Base-by-base conservation (phyloP, 805 yeast genomes). In the Ascoidea asiatica region DNA sequence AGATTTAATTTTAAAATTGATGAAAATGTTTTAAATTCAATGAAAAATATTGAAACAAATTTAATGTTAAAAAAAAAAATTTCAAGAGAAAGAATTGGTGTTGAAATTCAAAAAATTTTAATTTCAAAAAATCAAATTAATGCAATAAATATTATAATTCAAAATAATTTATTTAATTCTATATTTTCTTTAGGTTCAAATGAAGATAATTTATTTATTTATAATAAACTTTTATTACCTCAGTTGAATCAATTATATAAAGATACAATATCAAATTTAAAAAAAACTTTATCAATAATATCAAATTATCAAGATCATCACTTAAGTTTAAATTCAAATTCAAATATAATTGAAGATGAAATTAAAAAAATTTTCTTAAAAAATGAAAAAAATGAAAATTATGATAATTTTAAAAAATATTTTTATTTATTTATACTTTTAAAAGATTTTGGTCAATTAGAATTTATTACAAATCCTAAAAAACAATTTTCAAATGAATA, bases 31-130 rank as follows among this genome's bases (percentile, higher is more conserved):
- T 56, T 75, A 29, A 53, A 61, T 1, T 82, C 90, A 0, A 88
- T 92, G 95, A 65, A 59, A 35, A 67, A 70, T 36, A 38, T 35
- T 4, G 71, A 68, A 6, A 77, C 90, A 43, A 77, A 74, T 50
- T 49, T 56, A 0, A 79, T 84, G 1, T 67, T 92, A 41, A 59
- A 69, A 18, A 68, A 72, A 22, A 92, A 92, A 55, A 88, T 92
- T 42, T 84, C 95, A 46, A 70, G 92, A 44, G 98, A 92, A 59
- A 70, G 98, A 50, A 77, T 92, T 17, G 97, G 96, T 2, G 78
- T 75, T 5, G 98, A 92, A 56, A 60, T 89, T 42, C 79, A 72
- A 40, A 92, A 92, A 59, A 81, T 81, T 37, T 63, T 90, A n/a
- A 60, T 61, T n/a, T 75, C 88, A 5, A 56, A 63, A 5, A 69